These are phyloP conservation scores for Epichloe coenophiala DNA, from an alignment of 2,329 filamentous ascomycete genomes.

Conservation along the genomic window DNA sequence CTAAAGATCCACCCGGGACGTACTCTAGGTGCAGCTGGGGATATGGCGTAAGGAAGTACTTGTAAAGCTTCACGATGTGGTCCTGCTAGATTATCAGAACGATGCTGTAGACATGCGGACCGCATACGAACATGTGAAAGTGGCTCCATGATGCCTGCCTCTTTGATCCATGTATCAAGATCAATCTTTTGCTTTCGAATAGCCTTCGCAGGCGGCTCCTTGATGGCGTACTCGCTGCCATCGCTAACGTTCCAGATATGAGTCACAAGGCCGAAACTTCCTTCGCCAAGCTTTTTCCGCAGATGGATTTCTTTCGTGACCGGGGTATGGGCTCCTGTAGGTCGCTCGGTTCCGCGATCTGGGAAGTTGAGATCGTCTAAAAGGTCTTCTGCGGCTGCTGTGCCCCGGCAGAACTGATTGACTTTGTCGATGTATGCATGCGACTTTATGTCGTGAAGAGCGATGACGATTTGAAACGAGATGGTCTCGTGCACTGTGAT, in stretches of 20 bases:
- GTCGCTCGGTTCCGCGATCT: neutral
- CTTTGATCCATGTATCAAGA: neutral
- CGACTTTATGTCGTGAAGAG: neutral
- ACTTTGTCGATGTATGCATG: neutral
- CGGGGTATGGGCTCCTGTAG: neutral
- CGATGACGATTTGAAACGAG: too few species aligned
- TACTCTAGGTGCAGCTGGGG: too few species aligned
- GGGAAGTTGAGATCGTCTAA: neutral
- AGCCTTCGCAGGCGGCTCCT: conserved; percentile 6
- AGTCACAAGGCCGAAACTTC: conserved; percentile 8
- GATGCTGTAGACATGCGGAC: too few species aligned
- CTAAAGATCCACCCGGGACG: too few species aligned
- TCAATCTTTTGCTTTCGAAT: neutral
- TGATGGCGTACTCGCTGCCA: conserved; percentile 9
- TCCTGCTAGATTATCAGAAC: too few species aligned
- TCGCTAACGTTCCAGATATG: conserved; percentile 11
- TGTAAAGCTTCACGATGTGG: too few species aligned
- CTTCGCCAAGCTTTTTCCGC: conserved; percentile 5
- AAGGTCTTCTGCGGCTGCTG: neutral
- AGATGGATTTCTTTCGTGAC: conserved; percentile 5
- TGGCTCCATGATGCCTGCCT: neutral
- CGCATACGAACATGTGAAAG: too few species aligned
- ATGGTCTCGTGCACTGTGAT: too few species aligned
- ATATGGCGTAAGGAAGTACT: too few species aligned
- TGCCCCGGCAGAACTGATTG: neutral